phyloP scores from a whole-genome alignment of 805 yeast species.

The Lipomyces starkeyi region DNA sequence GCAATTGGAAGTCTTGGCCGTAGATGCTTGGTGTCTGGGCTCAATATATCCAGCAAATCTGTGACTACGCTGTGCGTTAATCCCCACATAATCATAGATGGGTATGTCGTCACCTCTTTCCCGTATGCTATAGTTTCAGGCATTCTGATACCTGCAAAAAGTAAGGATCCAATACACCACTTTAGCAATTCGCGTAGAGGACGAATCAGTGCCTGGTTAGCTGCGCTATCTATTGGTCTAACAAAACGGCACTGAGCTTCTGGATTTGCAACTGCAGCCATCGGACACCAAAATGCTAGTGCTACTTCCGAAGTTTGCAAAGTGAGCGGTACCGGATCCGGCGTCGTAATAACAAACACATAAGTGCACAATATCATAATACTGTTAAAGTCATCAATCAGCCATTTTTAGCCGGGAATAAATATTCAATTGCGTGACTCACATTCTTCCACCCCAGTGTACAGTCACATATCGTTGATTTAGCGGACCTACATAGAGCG shows the following conservation, averaged over 20 bases:
- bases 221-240: constrained; percentile 38
- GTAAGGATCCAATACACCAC: constrained; percentile 12
- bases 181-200: constrained; percentile 2
- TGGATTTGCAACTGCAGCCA: constrained; percentile 40
- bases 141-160: constrained; percentile 21
- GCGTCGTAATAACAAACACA: constrained; percentile 42
- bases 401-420: not conserved
- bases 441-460: constrained; percentile 45
- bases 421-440: not conserved
- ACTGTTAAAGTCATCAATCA: constrained; percentile 3
- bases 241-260: constrained; percentile 28
- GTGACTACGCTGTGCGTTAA: constrained; percentile 46
- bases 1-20: constrained; percentile 28
- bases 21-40: constrained; percentile 8
- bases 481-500: constrained; percentile 45
- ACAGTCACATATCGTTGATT: constrained; percentile 47
- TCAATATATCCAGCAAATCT: constrained; percentile 41
- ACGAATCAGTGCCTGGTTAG: not conserved
- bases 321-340: constrained; percentile 33
- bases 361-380: constrained; percentile 48
- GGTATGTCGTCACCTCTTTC: constrained; percentile 1
- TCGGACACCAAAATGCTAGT: constrained; percentile 48
- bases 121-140: constrained; percentile 4
- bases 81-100: constrained; percentile 46
- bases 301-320: constrained; percentile 49